Conservation (phyloP, 805 yeast genomes). For the Scheffersomyces spartinae region DNA sequence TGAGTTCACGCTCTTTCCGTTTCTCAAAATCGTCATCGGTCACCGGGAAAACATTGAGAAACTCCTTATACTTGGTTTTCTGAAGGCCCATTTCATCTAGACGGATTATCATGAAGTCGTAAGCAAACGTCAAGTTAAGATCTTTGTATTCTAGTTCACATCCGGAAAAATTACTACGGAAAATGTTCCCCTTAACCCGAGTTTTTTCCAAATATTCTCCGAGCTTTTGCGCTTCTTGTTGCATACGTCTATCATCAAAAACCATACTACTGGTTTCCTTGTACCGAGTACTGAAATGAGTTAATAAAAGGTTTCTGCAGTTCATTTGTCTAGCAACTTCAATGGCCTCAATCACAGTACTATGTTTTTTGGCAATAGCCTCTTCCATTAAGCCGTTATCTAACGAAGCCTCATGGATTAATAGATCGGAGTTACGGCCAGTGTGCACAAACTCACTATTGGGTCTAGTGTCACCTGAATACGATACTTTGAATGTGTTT, state of each 20-base stretch:
- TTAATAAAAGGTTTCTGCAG: slow-evolving; percentile 58
- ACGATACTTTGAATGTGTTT: slow-evolving; percentile 56
- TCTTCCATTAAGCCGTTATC: slow-evolving; percentile 70
- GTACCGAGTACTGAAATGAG: slow-evolving; percentile 91
- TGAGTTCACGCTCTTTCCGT: slow-evolving; percentile 12
- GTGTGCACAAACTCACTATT: slow-evolving; percentile 49
- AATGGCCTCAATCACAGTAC: slow-evolving; percentile 83
- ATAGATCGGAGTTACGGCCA: slow-evolving; percentile 57
- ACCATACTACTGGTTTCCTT: slow-evolving; percentile 23
- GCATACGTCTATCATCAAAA: slow-evolving; percentile 12
- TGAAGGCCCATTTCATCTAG: slow-evolving; percentile 17
- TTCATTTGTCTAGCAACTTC: slow-evolving; percentile 59
- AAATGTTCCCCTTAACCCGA: slow-evolving; percentile 2
- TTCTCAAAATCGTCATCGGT: slow-evolving; percentile 4
- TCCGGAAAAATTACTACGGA: slow-evolving; percentile 1
- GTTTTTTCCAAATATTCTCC: slow-evolving; percentile 16
- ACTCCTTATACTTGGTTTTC: slow-evolving; percentile 11
- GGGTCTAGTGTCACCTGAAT: slow-evolving; percentile 95
- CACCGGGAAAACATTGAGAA: slow-evolving; percentile 13
- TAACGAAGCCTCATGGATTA: slow-evolving; percentile 90
- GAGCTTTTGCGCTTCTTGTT: slow-evolving; percentile 11
- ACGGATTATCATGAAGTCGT: slow-evolving; percentile 25
- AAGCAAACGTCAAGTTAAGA: slow-evolving; percentile 15
- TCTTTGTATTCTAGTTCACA: slow-evolving; percentile 1
- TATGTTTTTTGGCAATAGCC: slow-evolving; percentile 73